Percentiles rank a stretch among this genome's conserved stretches.
phyloP scores from a whole-genome alignment of 371 early-diverging fungal genomes.

The Dichotomocladium elegans region DNA sequence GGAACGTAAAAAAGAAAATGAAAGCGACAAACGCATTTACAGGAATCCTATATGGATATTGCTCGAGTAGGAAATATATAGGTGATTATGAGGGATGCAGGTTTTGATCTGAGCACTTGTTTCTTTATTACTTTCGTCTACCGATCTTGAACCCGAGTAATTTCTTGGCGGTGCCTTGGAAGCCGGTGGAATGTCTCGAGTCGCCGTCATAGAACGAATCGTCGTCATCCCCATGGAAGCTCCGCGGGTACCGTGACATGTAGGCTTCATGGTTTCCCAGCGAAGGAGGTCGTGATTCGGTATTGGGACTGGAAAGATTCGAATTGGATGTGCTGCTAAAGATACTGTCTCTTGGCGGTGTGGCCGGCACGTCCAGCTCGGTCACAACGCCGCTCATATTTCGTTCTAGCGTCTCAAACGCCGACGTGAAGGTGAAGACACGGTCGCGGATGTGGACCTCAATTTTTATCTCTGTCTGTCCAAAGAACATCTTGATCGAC shows the following conservation, averaged over 20 bases:
- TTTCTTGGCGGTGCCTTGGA: slow-evolving; percentile 11
- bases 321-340: slow-evolving; percentile 14
- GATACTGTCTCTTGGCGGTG: slow-evolving; percentile 7
- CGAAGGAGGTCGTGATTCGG: slow-evolving; percentile 9
- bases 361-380: slow-evolving; percentile 10
- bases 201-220: slow-evolving; percentile 10
- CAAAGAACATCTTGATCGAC: slow-evolving; percentile 55
- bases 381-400: slow-evolving; percentile 28
- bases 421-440: slow-evolving; percentile 45
- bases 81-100: no score
- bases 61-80: no score
- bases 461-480: slow-evolving; percentile 50
- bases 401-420: slow-evolving; percentile 45
- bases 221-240: slow-evolving; percentile 10
- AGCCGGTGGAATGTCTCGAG: slow-evolving; percentile 7
- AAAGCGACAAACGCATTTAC: no score
- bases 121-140: slow-evolving; percentile 7
- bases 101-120: no score
- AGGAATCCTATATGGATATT: no score
- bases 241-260: slow-evolving; percentile 10
- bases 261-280: slow-evolving; percentile 2
- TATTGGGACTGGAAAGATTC: slow-evolving; percentile 11
- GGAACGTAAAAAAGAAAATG: no score
- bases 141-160: slow-evolving; percentile 13
- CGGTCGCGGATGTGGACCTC: slow-evolving; percentile 47